Conservation (phyloP, 306 rosid species). For the Prosopis cineraria region DNA sequence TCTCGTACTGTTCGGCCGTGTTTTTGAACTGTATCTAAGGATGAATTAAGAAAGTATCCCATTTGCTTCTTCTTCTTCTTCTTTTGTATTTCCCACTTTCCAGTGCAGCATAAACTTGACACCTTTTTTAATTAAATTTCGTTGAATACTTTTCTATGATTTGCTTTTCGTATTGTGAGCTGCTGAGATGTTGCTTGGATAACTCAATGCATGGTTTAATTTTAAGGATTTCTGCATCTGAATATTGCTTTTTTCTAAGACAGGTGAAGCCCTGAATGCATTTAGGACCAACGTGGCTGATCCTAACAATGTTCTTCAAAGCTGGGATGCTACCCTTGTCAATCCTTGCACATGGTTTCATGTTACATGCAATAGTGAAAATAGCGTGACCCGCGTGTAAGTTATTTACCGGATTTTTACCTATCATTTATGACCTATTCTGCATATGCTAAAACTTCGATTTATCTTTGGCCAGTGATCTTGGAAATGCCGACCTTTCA, state of each 20-base stretch:
- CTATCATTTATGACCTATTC: background rate
- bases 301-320: conserved; percentile 56
- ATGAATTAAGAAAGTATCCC: background rate
- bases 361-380: conserved; percentile 55
- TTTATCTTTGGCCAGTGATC: conserved; percentile 56
- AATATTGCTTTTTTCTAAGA: background rate
- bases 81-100: background rate
- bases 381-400: conserved; percentile 70
- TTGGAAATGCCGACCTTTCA: conserved; percentile 72
- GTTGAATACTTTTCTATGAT: background rate
- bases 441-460: background rate
- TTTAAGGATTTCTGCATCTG: background rate
- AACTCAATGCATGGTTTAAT: background rate
- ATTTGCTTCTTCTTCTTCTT: background rate
- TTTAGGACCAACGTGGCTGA: conserved; percentile 53
- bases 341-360: conserved; percentile 87
- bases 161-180: background rate
- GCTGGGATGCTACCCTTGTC: conserved; percentile 68
- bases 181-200: background rate
- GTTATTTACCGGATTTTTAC: conserved; percentile 31
- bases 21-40: background rate
- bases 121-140: background rate
- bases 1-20: background rate
- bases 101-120: background rate
- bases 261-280: conserved; percentile 70